These are phyloP conservation scores for Lodderomyces pseudojiufengensis DNA, from an alignment of 1,139 yeast species.

Conservation along the genomic window DNA sequence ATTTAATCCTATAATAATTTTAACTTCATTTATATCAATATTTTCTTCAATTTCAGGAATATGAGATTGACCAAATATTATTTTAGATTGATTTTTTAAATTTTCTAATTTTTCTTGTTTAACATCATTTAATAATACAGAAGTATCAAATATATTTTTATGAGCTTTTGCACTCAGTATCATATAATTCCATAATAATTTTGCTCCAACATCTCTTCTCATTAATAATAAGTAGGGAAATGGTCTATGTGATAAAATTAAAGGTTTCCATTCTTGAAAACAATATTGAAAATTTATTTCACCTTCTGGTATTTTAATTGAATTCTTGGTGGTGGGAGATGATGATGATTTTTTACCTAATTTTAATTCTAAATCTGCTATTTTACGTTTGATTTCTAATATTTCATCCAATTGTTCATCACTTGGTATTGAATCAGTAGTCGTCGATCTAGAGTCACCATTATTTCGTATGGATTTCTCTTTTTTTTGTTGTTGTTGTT, in stretches of 20 bases:
- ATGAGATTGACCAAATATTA: slow-evolving; percentile 8
- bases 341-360: not conserved
- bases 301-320: slow-evolving; percentile 3
- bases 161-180: not conserved
- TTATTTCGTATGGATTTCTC: slow-evolving; percentile 4
- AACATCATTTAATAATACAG: slow-evolving; percentile 7
- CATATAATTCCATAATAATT: slow-evolving; percentile 14
- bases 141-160: slow-evolving; percentile 4
- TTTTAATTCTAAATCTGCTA: slow-evolving; percentile 6
- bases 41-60: slow-evolving; percentile 8
- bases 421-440: no score
- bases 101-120: slow-evolving; percentile 1
- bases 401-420: slow-evolving; percentile 10
- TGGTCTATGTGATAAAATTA: slow-evolving; percentile 10
- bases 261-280: slow-evolving; percentile 7
- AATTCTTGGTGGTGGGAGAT: not conserved
- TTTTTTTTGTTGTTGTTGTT: slow-evolving; percentile 1
- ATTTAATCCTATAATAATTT: slow-evolving; percentile 6
- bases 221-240: slow-evolving; percentile 16
- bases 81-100: slow-evolving; percentile 5
- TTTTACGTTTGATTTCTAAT: slow-evolving; percentile 2
- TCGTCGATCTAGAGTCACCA: no score
- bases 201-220: slow-evolving; percentile 19
- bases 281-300: slow-evolving; percentile 14
- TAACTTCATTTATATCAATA: slow-evolving; percentile 2